These are phyloP conservation scores for Aureobasidium sp. DNA, from an alignment of 2,329 filamentous ascomycete species.

Conservation along the genomic window DNA sequence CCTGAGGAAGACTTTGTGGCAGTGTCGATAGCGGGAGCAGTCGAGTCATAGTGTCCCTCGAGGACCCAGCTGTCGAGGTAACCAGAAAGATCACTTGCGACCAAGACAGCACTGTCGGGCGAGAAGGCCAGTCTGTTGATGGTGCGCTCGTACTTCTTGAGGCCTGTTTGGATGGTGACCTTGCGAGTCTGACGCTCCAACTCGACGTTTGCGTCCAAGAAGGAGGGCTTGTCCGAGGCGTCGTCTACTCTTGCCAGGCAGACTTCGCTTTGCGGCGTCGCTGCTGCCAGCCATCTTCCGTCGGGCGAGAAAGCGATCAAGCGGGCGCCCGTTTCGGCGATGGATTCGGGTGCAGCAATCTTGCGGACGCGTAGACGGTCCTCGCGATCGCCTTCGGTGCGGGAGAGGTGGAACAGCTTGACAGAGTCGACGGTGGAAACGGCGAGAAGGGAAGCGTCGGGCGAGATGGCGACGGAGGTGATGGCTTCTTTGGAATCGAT, in stretches of 20 bases:
- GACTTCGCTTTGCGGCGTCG: constrained; percentile 37
- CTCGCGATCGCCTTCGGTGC: constrained; percentile 22
- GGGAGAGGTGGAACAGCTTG: constrained; percentile 65
- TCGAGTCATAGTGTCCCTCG: constrained; percentile 45
- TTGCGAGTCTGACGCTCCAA: constrained; percentile 31
- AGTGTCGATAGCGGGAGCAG: constrained; percentile 33
- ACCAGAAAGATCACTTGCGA: constrained; percentile 71
- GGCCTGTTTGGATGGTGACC: constrained; percentile 24
- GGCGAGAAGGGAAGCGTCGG: constrained; percentile 63
- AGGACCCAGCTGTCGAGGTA: constrained; percentile 82
- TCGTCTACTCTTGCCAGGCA: constrained; percentile 39
- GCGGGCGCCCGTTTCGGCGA: constrained; percentile 57
- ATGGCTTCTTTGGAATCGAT: constrained; percentile 66
- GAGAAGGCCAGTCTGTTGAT: constrained; percentile 72
- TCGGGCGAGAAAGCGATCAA: constrained; percentile 61
- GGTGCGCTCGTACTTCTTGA: constrained; percentile 65
- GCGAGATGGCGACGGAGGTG: constrained; percentile 62
- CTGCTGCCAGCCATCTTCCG: constrained; percentile 57
- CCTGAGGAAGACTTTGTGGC: constrained; percentile 22
- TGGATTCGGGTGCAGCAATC: constrained; percentile 51
- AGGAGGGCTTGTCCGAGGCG: constrained; percentile 28
- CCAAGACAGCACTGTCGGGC: constrained; percentile 68
- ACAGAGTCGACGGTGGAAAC: constrained; percentile 65
- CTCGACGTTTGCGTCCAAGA: constrained; percentile 30
- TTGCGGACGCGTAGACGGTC: constrained; percentile 57